Evolutionary conservation across 192 early-diverging fungal species (phyloP), one percentile per base, ranked within the genome.

Genomic region (Chytriomyces hyalinus): DNA sequence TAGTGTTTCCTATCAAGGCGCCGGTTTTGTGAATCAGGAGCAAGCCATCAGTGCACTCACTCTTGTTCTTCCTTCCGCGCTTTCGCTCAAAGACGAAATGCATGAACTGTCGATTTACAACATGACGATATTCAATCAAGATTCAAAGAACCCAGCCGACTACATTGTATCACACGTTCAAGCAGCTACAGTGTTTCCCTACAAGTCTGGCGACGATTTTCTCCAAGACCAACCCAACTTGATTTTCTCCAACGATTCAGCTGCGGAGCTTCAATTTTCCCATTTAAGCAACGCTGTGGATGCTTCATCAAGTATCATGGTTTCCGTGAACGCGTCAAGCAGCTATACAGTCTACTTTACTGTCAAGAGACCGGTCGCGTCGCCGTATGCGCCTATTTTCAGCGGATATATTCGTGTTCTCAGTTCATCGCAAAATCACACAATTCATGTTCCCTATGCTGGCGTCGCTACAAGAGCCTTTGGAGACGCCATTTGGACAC

Each of bases 21-120:
- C 87, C 67, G 88, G 88, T 60, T 73, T 90, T 10, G 60, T 90
- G 49, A 82, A 90, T 69, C 80, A 83, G 48, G 81, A 77, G 70
- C 78, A 81, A 46, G 70, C 85, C 49, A 79, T 87, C 66, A 72
- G 53, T n/a, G 67, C 82, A 46, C 26, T 59, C 24, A 60, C 80
- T 44, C 61, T 71, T 26, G 81, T 89, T 28, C 76, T 76, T 0
- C 88, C 88, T 22, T 82, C 78, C 36, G 78, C 80, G 53, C 68
- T 90, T 57, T 84, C 82, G 50, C 84, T 90, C 77, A 84, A 85
- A 65, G 88, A 90, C 57, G 78, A 84, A 24, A n/a, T n/a, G n/a
- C 46, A 75, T 61, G 8, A 22, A 20, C 10, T 17, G 8, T n/a
- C 20, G 10, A 46, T 22, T 36, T 75, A 63, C 44, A 70, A 87